A percentile compares a stretch with the other conserved stretches of the same genome.
Conservation (phyloP, 2,329 filamentous ascomycete species). For the Colletotrichum musae region DNA sequence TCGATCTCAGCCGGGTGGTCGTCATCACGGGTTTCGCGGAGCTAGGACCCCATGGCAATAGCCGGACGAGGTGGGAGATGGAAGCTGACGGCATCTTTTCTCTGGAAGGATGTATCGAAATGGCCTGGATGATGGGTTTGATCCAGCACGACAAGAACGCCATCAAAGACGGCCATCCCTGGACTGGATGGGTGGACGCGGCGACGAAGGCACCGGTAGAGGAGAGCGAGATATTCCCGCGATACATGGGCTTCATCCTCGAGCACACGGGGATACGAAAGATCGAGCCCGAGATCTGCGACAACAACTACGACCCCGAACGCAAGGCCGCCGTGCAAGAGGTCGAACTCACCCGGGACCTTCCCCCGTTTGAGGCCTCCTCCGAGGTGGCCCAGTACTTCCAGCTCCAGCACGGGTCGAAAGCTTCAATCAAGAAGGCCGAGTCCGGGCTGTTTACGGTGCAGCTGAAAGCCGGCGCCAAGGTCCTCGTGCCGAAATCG, state of each 20-base stretch:
- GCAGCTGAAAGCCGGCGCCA: constrained; percentile 93
- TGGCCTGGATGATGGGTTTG: constrained; percentile 99
- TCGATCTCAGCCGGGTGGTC: constrained; percentile 96
- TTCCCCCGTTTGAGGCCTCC: constrained; percentile 95
- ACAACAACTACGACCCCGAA: constrained; percentile 83
- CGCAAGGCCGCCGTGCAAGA: constrained; percentile 99
- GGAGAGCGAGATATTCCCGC: constrained; percentile 96
- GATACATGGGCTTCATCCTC: constrained; percentile 96
- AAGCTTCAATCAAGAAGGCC: constrained; percentile 96
- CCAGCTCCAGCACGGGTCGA: constrained; percentile 94
- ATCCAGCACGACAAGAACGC: constrained; percentile 98
- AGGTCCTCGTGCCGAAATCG: constrained; percentile 95
- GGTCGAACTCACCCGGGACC: constrained; percentile 92
- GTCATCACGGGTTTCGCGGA: constrained; percentile 97
- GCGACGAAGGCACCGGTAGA: constrained; percentile 96
- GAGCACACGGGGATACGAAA: constrained; percentile 97
- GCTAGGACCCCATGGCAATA: constrained; percentile 97
- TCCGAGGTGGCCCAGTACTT: constrained; percentile 98
- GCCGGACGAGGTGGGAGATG: constrained; percentile 98
- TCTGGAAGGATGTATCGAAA: constrained; percentile 96
- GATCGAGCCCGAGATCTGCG: constrained; percentile 88
- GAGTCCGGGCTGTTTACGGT: constrained; percentile 95
- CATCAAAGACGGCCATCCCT: constrained; percentile 88
- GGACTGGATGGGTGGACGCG: constrained; percentile 95
- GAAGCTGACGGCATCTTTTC: constrained; percentile 97